Evolutionary conservation across 345 rosid genomes (phyloP).

Genomic region (Eutrema yunnanense): DNA sequence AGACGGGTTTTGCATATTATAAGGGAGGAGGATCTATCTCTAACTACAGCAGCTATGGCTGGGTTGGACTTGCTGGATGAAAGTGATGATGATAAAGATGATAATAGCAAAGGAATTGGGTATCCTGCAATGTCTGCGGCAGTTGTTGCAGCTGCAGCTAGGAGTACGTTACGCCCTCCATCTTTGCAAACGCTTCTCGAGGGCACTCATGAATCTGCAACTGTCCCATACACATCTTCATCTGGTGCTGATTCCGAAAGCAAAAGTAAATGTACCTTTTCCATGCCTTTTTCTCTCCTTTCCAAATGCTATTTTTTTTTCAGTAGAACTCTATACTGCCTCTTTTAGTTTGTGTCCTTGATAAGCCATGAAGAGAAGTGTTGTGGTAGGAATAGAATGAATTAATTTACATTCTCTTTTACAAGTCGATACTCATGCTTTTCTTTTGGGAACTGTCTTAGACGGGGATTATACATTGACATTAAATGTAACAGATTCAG

Average conservation of each 20-base stretch:
- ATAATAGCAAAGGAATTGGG: conserved; percentile 45
- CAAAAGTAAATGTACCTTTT: conserved; percentile 67
- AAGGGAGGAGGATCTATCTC: conserved; percentile 90
- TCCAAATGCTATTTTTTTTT: background rate
- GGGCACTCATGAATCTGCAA: conserved; percentile 63
- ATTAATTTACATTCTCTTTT: background rate
- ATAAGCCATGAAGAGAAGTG: background rate
- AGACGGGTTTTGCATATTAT: conserved; percentile 92
- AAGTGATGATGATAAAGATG: conserved; percentile 78
- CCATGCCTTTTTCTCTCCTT: background rate
- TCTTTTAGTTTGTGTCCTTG: conserved; percentile 7
- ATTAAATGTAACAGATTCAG: background rate
- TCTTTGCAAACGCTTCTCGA: conserved; percentile 89
- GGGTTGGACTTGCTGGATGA: conserved; percentile 61
- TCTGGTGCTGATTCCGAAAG: conserved; percentile 99
- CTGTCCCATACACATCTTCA: conserved; percentile 67
- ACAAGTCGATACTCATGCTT: background rate
- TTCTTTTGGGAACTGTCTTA: background rate
- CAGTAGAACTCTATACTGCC: background rate
- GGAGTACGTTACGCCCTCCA: conserved; percentile 88
- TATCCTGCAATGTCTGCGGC: conserved; percentile 78
- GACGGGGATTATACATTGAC: background rate
- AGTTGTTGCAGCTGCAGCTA: conserved; percentile 84
- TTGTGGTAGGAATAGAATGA: background rate
- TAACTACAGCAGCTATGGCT: conserved; percentile 68